Base-by-base conservation (phyloP, 805 yeast species). In the Ogataea chonburiensis region DNA sequence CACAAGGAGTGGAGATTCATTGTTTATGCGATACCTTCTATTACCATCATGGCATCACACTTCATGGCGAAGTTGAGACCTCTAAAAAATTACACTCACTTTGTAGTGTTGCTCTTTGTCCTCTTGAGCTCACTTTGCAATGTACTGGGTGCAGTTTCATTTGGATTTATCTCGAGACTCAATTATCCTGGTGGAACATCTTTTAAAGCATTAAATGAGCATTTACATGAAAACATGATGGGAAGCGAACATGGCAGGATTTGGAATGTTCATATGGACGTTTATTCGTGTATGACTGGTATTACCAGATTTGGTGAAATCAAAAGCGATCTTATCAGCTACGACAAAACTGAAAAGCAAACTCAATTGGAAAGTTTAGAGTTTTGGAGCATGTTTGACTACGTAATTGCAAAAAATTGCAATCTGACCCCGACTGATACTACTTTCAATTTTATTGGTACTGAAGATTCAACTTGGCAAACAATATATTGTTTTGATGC, bases 1-100 rank as follows among this genome's bases (percentile, higher is more conserved):
- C 97, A 91, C 52, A 91, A 91, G 56, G 98, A 91, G 65, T 86
- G 95, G 95, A 73, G 97, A 49, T 91, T 91, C 53, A 77, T 91
- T 25, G 66, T 82, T 12, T 91, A 89, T 58, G 65, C 79, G 0
- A 63, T 83, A 4, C 96, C 97, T 1, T 67, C 81, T 0, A 57
- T 86, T 40, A 76, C 82, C 0, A 49, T 82, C 13, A 54, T 74
- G 20, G 88, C 84, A 5, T 79, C 93, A 2, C 65, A 72, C 28
- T 30, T 43, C 11, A 28, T 48, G 13, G 25, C 47, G 4, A 27
- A 34, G 11, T 41, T 34, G 42, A 20, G 52, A 17, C 44, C 55
- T n/a, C 14, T 46, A 41, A 26, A 43, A 39, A 21, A 21, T 45
- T 1, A 4, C 16, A 2, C 12, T 25, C 9, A 19, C 31, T 3